Evolutionary conservation across 768 basidiomycete species (phyloP), one percentile per base, ranked within the genome.

Genomic region (Rhizopogon salebrosus): DNA sequence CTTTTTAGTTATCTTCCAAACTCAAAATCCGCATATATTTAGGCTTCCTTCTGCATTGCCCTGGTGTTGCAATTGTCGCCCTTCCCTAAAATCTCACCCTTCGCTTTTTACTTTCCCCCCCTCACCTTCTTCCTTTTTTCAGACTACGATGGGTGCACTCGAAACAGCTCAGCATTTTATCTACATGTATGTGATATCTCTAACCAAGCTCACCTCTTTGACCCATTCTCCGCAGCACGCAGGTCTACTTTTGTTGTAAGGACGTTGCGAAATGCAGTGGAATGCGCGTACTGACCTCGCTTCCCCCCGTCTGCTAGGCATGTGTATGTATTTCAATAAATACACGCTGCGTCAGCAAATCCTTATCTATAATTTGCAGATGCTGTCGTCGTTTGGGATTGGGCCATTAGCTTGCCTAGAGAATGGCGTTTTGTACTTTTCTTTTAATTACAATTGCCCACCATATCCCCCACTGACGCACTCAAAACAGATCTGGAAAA

Each of bases 211-310:
- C 31, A 34, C 37, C 11, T 11, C 40, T 29, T 18, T 60, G 43
- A 68, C 52, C 41, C 29, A 36, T 54, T 41, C 9, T 37, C 52
- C 43, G 24, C 49, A 78, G 76, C 48, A 76, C 78, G 35, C 88
- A 91, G 72, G 79, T 89, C 67, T 88, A 89, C 75, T 90, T 91
- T 70, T 90, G 87, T 75, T 86, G 89, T 90, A 67, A 72, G 87
- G 59, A 54, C 59, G 41, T 59, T 54, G 14, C 11, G 16, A 4
- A 34, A 22, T 10, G 22, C 22, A 46, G 8, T 8, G 16, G 13
- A 60, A 57, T 46, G 50, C 57, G 51, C 50, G 56, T 58, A 22
- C 56, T 68, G 56, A 66, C 72, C 57, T 71, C 35, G 63, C 60
- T 60, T 54, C 53, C 61, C 67, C 60, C 57, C 22, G 36, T 55